Base-by-base conservation (phyloP, 805 yeast species). In the Candida xyloterini region DNA sequence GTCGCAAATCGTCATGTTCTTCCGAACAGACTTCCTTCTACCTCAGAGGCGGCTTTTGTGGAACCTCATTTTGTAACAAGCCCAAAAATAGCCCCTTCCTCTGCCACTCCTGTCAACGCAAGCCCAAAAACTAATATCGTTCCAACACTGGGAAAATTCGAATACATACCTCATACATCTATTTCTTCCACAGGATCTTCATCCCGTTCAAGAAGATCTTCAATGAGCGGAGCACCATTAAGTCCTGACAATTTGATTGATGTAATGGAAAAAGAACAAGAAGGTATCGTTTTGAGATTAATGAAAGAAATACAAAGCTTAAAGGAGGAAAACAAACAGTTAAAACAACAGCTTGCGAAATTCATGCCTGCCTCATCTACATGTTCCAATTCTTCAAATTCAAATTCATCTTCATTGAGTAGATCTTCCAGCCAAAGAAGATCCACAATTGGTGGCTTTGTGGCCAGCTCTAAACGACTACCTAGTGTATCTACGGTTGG, bases 221-320 rank as follows among this genome's bases (percentile, higher is more conserved):
- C 51, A 1, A 33, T 46, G 21, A 41, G 50, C 35, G 46, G 47
- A 11, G 42, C 42, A 3, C 43, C 48, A 7, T 27, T 65, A 27
- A 63, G 62, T 27, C 65, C 69, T 7, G 81, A 73, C 21, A 74
- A 76, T 45, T 66, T 76, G 14, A 70, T 78, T 27, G 80, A 78
- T 53, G 55, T 70, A 25, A 76, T 83, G 79, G 90, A 83, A 51
- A 68, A 79, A 37, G 88, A 83, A 59, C 89, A 83, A 56, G 90
- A 83, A 53, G 86, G 84, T 2, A 79, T 81, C 16, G 89, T 82
- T 14, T 63, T 81, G 53, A 74, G 72, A 56, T 63, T 82, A 29
- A 81, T 80, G 77, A 71, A 74, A 38, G 87, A 82, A 54, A 80
- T 83, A 25, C 67, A 66, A 18, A 42, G 48, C 6, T 58, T 82